Base-by-base conservation (phyloP, 2,329 filamentous ascomycete genomes). In the Colletotrichum sp. region DNA sequence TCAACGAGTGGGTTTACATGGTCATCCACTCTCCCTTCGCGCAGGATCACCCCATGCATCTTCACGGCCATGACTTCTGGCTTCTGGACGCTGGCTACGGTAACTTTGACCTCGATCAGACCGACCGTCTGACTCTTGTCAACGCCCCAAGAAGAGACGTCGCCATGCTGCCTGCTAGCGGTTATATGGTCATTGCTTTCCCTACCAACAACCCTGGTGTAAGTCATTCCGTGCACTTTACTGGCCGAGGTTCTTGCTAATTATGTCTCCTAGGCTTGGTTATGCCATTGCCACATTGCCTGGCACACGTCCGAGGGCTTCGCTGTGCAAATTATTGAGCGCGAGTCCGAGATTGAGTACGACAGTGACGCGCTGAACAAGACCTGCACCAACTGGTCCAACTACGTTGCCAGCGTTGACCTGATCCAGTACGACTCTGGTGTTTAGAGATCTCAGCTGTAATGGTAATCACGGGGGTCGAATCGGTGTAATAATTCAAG, bases 141-240 rank as follows among this genome's bases (percentile, higher is more conserved):
- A 91, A 91, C 80, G 89, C 90, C 2, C 85, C 88, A 30, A 87
- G 90, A 10, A 85, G 90, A 34, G 90, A 92, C 77, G 87, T 88
- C 1, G 88, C 89, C 12, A 85, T 89, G 76, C 83, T 92, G 5
- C 86, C 85, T 0, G 80, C 80, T 2, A 77, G 79, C 7, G 89
- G 89, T 0, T 87, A 87, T 79, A 69, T 90, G 5, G 87, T 89
- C n/a, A 82, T 91, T 69, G 89, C 87, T 3, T 88, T 89, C 77
- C 82, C 88, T 78, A 85, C 86, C 0, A 84, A 87, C 71, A 91
- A 90, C 80, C 87, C 89, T 2, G 89, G 89, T 1, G 82, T 59
- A 28, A 59, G 55, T 59, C 44, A 12, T 49, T 21, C n/a, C 44
- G 44, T 21, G 44, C 44, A n/a, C 44, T 49, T 49, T 21, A 5